Conservation (phyloP, 208 protist species). For the Borovskyia barvae region DNA sequence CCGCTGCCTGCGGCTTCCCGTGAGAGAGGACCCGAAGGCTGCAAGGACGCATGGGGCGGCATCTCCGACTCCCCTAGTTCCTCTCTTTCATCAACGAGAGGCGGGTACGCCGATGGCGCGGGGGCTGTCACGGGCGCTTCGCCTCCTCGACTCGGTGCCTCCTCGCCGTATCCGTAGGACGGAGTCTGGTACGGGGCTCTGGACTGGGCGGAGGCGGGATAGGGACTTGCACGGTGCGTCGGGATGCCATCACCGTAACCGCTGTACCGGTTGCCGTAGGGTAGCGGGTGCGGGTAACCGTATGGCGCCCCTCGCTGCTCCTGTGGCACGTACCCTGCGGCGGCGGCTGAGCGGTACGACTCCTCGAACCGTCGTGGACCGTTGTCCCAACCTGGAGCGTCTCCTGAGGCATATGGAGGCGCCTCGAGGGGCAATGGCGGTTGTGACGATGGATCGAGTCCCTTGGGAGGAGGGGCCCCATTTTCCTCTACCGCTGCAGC, state of each 20-base stretch:
- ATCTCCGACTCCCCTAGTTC: neutral
- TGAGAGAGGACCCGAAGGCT: too few relatives aligned
- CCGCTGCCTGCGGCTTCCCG: neutral
- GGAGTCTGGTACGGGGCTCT: neutral
- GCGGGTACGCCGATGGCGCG: constrained; percentile 5
- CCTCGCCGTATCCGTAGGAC: neutral
- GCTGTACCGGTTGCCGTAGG: neutral
- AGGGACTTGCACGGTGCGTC: neutral
- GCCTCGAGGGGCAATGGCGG: neutral
- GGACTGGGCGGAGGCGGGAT: neutral
- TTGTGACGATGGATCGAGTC: neutral
- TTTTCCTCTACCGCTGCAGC: too few relatives aligned
- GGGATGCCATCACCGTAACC: neutral
- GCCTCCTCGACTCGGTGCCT: neutral
- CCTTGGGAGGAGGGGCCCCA: neutral
- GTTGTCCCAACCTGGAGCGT: too few relatives aligned
- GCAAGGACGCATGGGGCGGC: neutral
- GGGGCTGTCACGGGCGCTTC: neutral
- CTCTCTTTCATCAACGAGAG: constrained; percentile 15
- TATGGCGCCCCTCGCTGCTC: too few relatives aligned
- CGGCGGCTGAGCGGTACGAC: neutral
- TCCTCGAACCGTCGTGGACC: too few relatives aligned
- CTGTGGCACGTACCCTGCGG: too few relatives aligned
- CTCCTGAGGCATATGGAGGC: too few relatives aligned
- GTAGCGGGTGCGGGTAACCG: neutral